phyloP scores from a whole-genome alignment of 768 basidiomycete species.

The Terana coerulea region DNA sequence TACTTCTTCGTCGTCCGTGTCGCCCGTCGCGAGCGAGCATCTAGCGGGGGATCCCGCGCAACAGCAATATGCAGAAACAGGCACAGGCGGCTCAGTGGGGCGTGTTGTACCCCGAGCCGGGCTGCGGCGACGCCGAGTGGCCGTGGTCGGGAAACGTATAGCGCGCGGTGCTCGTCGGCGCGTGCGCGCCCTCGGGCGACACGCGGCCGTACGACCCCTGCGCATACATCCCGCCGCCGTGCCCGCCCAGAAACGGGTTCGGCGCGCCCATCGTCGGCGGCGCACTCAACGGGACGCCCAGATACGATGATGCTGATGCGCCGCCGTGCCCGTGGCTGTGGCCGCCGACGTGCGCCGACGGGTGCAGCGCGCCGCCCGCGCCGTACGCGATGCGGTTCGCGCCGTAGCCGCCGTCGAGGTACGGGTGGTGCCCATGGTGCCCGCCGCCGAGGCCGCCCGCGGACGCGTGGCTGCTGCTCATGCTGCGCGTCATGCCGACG shows the following conservation, averaged over 20 bases:
- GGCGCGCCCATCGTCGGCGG: conserved; percentile 6
- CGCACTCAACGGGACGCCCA: conserved; percentile 19
- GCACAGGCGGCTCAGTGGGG: conserved; percentile 24
- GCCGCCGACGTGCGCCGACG: conserved; percentile 11
- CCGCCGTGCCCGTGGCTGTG: conserved; percentile 1
- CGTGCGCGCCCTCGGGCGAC: background rate
- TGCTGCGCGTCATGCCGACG: conserved; percentile 25
- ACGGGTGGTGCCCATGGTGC: conserved; percentile 19
- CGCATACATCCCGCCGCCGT: background rate
- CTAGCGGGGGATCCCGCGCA: too few species aligned
- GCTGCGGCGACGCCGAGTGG: conserved; percentile 27
- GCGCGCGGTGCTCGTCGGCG: conserved; percentile 11
- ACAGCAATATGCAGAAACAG: too few species aligned
- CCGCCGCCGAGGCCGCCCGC: conserved; percentile 16
- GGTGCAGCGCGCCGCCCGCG: conserved; percentile 17
- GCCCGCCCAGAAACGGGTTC: conserved; percentile 15
- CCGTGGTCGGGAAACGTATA: conserved; percentile 24
- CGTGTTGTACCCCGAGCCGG: conserved; percentile 31
- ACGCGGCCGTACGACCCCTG: conserved; percentile 1
- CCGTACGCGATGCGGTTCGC: conserved; percentile 13
- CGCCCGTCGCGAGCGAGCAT: too few species aligned
- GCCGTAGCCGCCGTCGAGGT: conserved; percentile 17
- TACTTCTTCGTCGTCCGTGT: too few species aligned
- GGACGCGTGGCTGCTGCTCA: conserved; percentile 22
- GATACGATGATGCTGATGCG: conserved; percentile 11